Base-by-base conservation (phyloP, 805 yeast genomes). In the Soucietia sequanensis region DNA sequence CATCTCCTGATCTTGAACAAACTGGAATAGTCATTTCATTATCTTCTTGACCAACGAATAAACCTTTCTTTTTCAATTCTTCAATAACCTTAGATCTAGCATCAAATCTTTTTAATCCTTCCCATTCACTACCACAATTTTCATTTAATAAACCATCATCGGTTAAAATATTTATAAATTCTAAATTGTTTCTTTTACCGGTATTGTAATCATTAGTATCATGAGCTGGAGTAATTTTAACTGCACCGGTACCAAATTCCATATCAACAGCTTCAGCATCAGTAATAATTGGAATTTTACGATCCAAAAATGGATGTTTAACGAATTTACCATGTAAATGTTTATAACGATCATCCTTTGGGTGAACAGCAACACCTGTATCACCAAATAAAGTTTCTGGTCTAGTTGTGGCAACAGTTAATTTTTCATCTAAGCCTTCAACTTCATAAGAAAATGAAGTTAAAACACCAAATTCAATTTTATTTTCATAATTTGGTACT, bases 191-290 rank as follows among this genome's bases (percentile, higher is more conserved):
- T 70, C 99, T 89, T 70, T 86, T 90, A 71, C 99, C 99, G 35
- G 96, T 88, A 57, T 72, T 76, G 76, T 87, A 89, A 87, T 93
- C 99, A 75, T 93, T 93, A 54, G 81, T 84, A 68, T 93, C 99
- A 65, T 93, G 99, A 28, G 96, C 97, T 41, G 99, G 99, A 10
- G 99, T 93, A 60, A 93, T 93, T 69, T 93, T 93, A 43, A 93
- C 99, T 31, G 99, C 99, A 82, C 99, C 99, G 43, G 99, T 93
- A 76, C 99, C 99, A 50, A 93, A 93, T 62, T 86, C 95, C 98
- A 93, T 93, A 64, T 93, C 99, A 46, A 93, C 99, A 26, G 97
- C 93, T 65, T 87, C 95, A 25, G 81, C 59, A 60, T 93, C 99
- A 34, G 89, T 79, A 43, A 93, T 70, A 56, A 93, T 87, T 47